Conservation (phyloP, 495 filamentous ascomycete species). For the Daldinia childiae region DNA sequence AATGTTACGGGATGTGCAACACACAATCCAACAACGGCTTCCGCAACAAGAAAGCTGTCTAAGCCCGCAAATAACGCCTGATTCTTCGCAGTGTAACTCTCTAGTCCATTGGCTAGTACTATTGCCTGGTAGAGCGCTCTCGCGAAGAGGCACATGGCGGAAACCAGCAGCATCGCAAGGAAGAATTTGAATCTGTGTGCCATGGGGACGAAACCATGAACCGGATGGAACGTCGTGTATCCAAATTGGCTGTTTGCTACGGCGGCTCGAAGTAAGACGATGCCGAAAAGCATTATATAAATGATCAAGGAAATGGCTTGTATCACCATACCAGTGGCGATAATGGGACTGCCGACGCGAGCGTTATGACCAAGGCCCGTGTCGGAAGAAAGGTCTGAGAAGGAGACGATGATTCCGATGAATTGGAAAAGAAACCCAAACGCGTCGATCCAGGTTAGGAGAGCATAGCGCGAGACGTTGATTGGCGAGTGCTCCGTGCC, state of each 20-base stretch:
- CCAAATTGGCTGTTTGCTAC: slow-evolving; percentile 29
- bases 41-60: slow-evolving; percentile 32
- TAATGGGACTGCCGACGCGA: slow-evolving; percentile 29
- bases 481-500: slow-evolving; percentile 37
- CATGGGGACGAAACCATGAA: slow-evolving; percentile 36
- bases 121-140: slow-evolving; percentile 31
- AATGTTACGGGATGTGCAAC: slow-evolving; percentile 35
- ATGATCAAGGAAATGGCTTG: slow-evolving; percentile 32
- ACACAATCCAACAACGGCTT: slow-evolving; percentile 34
- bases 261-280: slow-evolving; percentile 33
- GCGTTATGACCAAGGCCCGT: slow-evolving; percentile 31
- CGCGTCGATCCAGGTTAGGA: slow-evolving; percentile 31
- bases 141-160: slow-evolving; percentile 28
- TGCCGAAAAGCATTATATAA: slow-evolving; percentile 22
- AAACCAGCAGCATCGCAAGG: slow-evolving; percentile 33
- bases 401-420: slow-evolving; percentile 34
- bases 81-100: slow-evolving; percentile 34
- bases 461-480: slow-evolving; percentile 14
- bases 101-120: slow-evolving; percentile 45
- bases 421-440: slow-evolving; percentile 33
- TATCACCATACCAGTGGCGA: slow-evolving; percentile 26
- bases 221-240: slow-evolving; percentile 40
- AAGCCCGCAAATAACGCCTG: slow-evolving; percentile 37
- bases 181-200: slow-evolving; percentile 40
- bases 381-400: slow-evolving; percentile 35